Evolutionary conservation across 257 asterid genomes (phyloP).

Genomic region (Euphrasia confusa): DNA sequence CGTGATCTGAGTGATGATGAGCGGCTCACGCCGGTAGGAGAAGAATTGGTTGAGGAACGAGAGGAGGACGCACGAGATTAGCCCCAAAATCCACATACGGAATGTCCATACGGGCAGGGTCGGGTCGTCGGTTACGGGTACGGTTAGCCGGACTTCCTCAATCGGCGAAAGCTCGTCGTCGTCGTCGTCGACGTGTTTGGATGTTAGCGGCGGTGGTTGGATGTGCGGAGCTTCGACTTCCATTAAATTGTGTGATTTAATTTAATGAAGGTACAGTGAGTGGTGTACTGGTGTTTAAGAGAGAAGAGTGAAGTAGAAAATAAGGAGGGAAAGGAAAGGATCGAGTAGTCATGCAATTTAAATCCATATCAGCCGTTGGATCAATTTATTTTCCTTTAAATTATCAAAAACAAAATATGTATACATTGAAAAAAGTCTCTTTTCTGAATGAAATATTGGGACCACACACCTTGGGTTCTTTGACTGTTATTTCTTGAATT

Average conservation of each 20-base stretch:
- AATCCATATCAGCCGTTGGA: too few relatives aligned
- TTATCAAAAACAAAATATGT: too few relatives aligned
- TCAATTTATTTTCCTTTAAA: too few relatives aligned
- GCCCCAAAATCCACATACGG: slow-evolving; percentile 80
- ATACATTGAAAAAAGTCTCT: too few relatives aligned
- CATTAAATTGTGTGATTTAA: not conserved
- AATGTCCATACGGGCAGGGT: slow-evolving; percentile 75
- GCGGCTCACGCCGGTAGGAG: slow-evolving; percentile 59
- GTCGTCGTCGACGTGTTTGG: not conserved
- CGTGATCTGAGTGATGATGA: slow-evolving; percentile 60
- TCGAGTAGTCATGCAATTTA: too few relatives aligned
- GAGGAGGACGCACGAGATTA: slow-evolving; percentile 54
- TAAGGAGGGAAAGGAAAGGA: too few relatives aligned
- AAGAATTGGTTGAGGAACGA: slow-evolving; percentile 81
- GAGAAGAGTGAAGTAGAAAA: too few relatives aligned
- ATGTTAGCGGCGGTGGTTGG: slow-evolving; percentile 18
- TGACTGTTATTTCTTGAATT: too few relatives aligned
- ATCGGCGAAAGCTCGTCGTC: slow-evolving; percentile 51
- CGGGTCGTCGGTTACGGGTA: slow-evolving; percentile 61
- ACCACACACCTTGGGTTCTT: too few relatives aligned
- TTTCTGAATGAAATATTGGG: too few relatives aligned
- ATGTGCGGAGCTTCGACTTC: slow-evolving; percentile 24
- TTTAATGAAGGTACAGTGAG: not conserved
- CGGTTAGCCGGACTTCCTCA: slow-evolving; percentile 71
- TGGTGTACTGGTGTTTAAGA: not conserved